Conservation (phyloP, 2,329 filamentous ascomycete genomes). For the Pseudohalonectria lignicola region DNA sequence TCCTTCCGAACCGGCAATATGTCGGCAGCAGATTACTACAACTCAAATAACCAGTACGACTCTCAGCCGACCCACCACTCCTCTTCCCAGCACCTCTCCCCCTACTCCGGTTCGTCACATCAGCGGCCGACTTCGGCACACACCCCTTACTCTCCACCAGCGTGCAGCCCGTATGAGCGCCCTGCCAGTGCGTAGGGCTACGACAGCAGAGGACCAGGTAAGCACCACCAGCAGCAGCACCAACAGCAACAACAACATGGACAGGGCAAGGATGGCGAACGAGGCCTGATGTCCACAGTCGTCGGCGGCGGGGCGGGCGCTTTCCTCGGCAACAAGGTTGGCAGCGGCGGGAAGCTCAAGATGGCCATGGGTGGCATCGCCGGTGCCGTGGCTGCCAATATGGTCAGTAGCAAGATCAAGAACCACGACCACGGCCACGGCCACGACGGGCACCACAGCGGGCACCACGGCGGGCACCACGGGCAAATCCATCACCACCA, state of each 20-base stretch:
- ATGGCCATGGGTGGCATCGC: conserved; percentile 37
- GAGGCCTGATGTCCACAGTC: conserved; percentile 41
- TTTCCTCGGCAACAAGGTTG: conserved; percentile 39
- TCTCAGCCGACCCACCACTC: not conserved
- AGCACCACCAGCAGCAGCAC: conserved; percentile 3
- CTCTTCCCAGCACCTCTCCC: not conserved
- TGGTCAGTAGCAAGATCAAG: conserved; percentile 29
- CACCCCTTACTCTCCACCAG: not conserved
- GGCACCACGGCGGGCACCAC: conserved; percentile 5
- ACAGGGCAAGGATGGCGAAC: conserved; percentile 31
- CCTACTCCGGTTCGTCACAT: conserved; percentile 1
- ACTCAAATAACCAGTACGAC: conserved; percentile 2
- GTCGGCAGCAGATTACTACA: conserved; percentile 12
- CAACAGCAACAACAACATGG: conserved; percentile 2
- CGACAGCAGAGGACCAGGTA: conserved; percentile 5
- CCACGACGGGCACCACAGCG: conserved; percentile 2
- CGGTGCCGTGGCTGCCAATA: conserved; percentile 42
- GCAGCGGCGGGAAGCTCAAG: conserved; percentile 35
- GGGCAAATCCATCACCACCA: conserved; percentile 3
- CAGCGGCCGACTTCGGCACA: conserved; percentile 1
- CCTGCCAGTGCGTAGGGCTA: conserved; percentile 2
- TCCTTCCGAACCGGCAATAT: no score
- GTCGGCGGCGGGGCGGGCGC: conserved; percentile 40
- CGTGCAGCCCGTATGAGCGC: not conserved
- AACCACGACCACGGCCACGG: conserved; percentile 10